Evolutionary conservation across 148 eudicot species (phyloP), one percentile per base, ranked within the genome.

Genomic region (Oxyria digyna): DNA sequence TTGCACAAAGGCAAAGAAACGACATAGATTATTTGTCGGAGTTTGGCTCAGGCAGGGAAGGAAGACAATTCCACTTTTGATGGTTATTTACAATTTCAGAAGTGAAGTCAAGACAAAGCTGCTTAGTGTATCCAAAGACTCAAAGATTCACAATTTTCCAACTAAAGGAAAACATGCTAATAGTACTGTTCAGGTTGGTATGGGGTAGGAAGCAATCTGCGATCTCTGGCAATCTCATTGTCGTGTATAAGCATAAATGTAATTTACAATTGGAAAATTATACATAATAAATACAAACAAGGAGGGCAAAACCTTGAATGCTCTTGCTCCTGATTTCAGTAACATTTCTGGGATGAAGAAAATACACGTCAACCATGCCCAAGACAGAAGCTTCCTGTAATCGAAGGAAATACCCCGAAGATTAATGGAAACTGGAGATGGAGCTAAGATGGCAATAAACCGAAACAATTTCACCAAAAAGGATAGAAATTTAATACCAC

Each of bases 331-430:
- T 70, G 96, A 87, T 75, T 93, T 93, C 70, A 89, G 77, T 41
- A 93, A 73, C 84, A 93, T 83, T 76, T 93, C 98, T 40, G 98
- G 98, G 54, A 93, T 69, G 71, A 86, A 93, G 80, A 93, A 87
- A 72, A 89, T 40, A 71, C 98, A 93, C 8, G 96, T 93, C 79
- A 93, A 83, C 98, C 98, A 93, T 65, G 98, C 98, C 96, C 98
- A 93, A 13, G 95, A 87, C 48, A 93, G 85, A 83, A 93, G 98
- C 76, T 89, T 93, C 98, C 98, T 93, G 86, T 42, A 81, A 55
- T 72, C 78, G 73, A 78, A 62, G 73, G 21, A 67, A 71, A 70
- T 46, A 77, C 37, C 45, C 62, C 24, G 33, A 67, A 68, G 55
- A 69, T 66, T 27, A 64, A 42, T 50, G 54, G 65, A 29, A 54